Evolutionary conservation across 2,329 filamentous ascomycete species (phyloP).

Genomic region (Alternaria brassicicola): DNA sequence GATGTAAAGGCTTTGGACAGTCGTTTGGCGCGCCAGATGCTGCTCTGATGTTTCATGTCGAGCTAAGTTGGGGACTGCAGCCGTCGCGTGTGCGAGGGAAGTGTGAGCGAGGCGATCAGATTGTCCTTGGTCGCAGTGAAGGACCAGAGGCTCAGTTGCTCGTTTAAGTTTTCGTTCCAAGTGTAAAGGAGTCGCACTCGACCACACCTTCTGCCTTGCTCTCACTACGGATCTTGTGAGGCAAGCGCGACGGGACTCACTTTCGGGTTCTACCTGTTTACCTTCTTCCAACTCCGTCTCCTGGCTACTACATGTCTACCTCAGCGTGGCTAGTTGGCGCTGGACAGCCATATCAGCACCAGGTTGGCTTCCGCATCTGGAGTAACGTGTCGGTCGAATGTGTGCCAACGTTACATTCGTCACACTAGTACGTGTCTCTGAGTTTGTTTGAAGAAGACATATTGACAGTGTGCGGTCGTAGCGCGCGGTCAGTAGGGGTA

Average conservation of each 20-base stretch:
- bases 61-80: background rate
- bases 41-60: conserved; percentile 7
- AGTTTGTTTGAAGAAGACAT: background rate
- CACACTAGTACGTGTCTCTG: background rate
- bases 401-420: background rate
- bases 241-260: conserved; percentile 3
- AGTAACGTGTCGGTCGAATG: conserved; percentile 1
- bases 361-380: background rate
- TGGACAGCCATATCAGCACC: background rate
- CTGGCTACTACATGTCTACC: conserved; percentile 16
- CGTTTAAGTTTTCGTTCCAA: background rate
- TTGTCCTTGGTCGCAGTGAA: background rate
- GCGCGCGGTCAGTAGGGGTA: background rate
- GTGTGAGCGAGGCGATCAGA: background rate
- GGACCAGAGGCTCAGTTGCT: background rate
- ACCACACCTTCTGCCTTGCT: conserved; percentile 1
- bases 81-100: background rate
- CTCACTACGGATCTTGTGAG: background rate
- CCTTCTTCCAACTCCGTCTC: background rate
- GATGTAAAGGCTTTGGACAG: conserved; percentile 9
- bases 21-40: conserved; percentile 5
- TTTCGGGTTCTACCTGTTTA: background rate
- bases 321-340: background rate
- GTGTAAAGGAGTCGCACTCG: background rate
- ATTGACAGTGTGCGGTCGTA: background rate